Evolutionary conservation across 257 asterid species (phyloP).

Genomic region (Primulina eburnea): DNA sequence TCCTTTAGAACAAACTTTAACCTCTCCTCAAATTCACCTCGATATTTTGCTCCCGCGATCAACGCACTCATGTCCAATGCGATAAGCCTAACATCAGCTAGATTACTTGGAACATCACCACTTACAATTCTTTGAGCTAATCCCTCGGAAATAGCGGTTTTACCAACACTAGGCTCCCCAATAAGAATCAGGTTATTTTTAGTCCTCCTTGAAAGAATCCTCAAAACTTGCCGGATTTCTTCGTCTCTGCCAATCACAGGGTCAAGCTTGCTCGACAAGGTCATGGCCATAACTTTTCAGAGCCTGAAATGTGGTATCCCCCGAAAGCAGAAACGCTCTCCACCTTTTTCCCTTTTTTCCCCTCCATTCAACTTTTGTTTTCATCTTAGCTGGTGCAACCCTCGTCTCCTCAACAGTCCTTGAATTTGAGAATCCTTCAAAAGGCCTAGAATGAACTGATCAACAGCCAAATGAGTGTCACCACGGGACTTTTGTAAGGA

Average conservation of each 20-base stretch:
- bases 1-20: slow-evolving; percentile 64
- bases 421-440: slow-evolving; percentile 61
- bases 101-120: slow-evolving; percentile 62
- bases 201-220: slow-evolving; percentile 65
- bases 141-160: slow-evolving; percentile 73
- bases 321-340: slow-evolving; percentile 72
- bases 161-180: slow-evolving; percentile 76
- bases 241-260: slow-evolving; percentile 74
- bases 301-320: slow-evolving; percentile 59
- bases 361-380: slow-evolving; percentile 61
- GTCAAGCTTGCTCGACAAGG: slow-evolving; percentile 71
- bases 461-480: slow-evolving; percentile 61
- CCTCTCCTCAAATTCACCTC: slow-evolving; percentile 75
- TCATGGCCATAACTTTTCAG: slow-evolving; percentile 68
- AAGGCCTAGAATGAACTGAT: slow-evolving; percentile 60
- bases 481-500: slow-evolving; percentile 53
- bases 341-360: slow-evolving; percentile 59
- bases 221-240: slow-evolving; percentile 58
- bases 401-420: slow-evolving; percentile 55
- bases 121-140: slow-evolving; percentile 65
- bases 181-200: slow-evolving; percentile 71
- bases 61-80: slow-evolving; percentile 76
- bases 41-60: slow-evolving; percentile 71
- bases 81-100: slow-evolving; percentile 67
- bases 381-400: slow-evolving; percentile 40